Conservation (phyloP, 306 rosid species). For the Ziziphus jujuba region DNA sequence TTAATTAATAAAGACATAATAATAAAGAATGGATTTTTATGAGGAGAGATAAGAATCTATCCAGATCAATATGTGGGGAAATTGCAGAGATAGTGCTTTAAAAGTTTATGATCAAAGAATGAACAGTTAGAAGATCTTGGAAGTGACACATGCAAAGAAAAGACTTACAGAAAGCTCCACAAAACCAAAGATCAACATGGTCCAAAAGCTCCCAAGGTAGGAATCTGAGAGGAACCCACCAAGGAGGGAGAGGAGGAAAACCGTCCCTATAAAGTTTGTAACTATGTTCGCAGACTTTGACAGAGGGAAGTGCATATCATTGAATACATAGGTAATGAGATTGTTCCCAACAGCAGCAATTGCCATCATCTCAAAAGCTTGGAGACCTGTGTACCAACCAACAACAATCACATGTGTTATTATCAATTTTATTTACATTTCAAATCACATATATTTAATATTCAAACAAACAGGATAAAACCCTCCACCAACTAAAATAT, state of each 20-base stretch:
- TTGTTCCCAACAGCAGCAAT: slow-evolving; percentile 67
- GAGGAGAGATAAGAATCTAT: slow-evolving; percentile 10
- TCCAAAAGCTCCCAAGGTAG: slow-evolving; percentile 62
- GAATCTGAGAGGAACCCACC: slow-evolving; percentile 70
- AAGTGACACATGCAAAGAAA: neutral
- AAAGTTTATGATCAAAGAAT: slow-evolving; percentile 6
- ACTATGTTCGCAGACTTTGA: slow-evolving; percentile 64
- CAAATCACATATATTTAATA: too few species aligned
- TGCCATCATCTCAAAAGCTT: slow-evolving; percentile 74
- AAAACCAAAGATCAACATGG: slow-evolving; percentile 57
- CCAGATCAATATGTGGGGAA: slow-evolving; percentile 12
- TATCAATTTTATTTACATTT: neutral
- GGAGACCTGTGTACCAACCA: slow-evolving; percentile 48
- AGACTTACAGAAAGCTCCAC: slow-evolving; percentile 54
- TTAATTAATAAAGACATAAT: neutral
- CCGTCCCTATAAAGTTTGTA: slow-evolving; percentile 62
- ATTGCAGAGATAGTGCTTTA: slow-evolving; percentile 15
- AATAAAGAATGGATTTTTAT: slow-evolving; percentile 10
- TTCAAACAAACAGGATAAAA: too few species aligned
- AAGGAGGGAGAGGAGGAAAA: slow-evolving; percentile 58
- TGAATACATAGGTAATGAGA: slow-evolving; percentile 56
- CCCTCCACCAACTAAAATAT: neutral
- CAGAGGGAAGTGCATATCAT: slow-evolving; percentile 62
- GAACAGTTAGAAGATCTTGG: neutral
- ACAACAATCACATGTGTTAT: neutral